Base-by-base conservation (phyloP, 306 rosid species). In the Castanea sativa region DNA sequence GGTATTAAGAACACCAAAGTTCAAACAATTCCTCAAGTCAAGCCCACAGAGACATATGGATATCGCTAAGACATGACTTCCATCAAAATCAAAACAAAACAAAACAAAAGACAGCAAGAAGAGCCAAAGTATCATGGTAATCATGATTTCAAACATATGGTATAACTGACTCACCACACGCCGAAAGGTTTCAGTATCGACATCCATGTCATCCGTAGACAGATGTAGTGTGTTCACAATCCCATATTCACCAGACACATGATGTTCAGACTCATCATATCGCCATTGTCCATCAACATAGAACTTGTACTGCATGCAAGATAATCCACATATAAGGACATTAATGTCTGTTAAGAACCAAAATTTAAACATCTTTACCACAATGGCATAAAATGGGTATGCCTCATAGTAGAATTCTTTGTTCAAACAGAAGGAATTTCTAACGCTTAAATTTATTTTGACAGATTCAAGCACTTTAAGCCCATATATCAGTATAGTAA, bases 281-380 rank as follows among this genome's bases (percentile, higher is more conserved):
- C 91, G 88, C 99, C 99, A 96, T 81, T 90, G 96, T 78, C 97
- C 98, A 88, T 96, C 99, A 79, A 96, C 98, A 86, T 59, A 96
- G 87, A 96, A 96, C 81, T 96, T 96, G 90, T 87, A 96, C 99
- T 96, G 98, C 95, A 90, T 73, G 27, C 64, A 77, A 77, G 80
- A 79, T 73, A 77, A 43, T 25, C 53, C 72, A 71, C 29, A 84
- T 9, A 73, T 71, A 69, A 83, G 85, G 23, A 83, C 51, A 68
- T 78, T 79, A 49, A 41, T 64, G 70, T 52, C 78, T 74, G 12
- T 78, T 41, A 77, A 60, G 69, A 75, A 63, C 33, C 84, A 76
- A 45, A 29, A 45, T 60, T 72, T 49, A 67, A 76, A 74, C 38
- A 57, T 64, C 61, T 70, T 68, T 5, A 68, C 9, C 51, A 33